Base-by-base conservation (phyloP, 2,329 filamentous ascomycete species). In the Clarireedia hainanense region DNA sequence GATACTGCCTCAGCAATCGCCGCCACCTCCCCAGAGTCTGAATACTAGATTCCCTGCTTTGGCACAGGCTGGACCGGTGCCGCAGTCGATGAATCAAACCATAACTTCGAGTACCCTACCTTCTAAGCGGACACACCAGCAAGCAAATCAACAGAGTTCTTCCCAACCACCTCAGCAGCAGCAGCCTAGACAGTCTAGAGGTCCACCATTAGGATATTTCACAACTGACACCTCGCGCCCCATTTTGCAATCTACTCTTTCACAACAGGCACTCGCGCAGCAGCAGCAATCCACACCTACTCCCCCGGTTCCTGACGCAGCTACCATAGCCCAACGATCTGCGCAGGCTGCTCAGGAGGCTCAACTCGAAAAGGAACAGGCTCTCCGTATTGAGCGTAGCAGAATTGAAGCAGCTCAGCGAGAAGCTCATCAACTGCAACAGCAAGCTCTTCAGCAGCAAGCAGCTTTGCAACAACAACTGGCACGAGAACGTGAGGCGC, bases 21-120 rank as follows among this genome's bases (percentile, higher is more conserved):
- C 66, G 27, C 62, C 64, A 24, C 67, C 68, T 39, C 55, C 61
- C 14, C 47, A 50, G 30, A 60, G 46, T 27, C 39, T 64, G 10
- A 65, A 57, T 50, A 50, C 63, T 20, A 61, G 68, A 14, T 69
- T 69, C 56, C 64, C 67, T 40, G 59, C 65, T 24, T 58, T 69
- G 37, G 65, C 67, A 42, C 68, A 69, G 59, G 67, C 67, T 50
- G 66, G 65, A 26, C 61, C 67, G 20, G 63, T 67, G 37, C 57
- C 65, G 49, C 65, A 66, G 30, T 48, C 58, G 5, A 23, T 54
- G 24, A 65, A 58, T 48, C 63, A 64, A 46, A 59, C 64, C 30
- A 57, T 61, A 14, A 59, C 61, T 47, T 57, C 66, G 14, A 56
- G 61, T 27, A 61, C 63, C 24, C 51, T 63, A 30, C 55, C 66